These are phyloP conservation scores for Theileria orientalis DNA, from an alignment of 169 alveolate species.

Conservation along the genomic window DNA sequence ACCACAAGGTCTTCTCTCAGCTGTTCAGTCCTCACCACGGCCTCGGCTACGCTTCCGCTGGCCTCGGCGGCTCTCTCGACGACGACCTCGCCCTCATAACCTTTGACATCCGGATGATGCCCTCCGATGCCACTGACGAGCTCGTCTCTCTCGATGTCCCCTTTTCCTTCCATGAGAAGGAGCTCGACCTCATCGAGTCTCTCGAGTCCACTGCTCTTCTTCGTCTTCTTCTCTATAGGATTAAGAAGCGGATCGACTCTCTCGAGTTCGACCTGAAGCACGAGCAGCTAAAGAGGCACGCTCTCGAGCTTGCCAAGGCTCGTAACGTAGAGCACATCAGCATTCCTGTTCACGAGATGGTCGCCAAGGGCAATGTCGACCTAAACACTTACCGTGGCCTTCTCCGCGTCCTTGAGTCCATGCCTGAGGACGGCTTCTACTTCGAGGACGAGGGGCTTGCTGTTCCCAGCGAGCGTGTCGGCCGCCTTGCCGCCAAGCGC, in stretches of 20 bases:
- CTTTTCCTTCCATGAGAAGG: slow-evolving; percentile 40
- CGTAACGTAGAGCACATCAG: slow-evolving; percentile 11
- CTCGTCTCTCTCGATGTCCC: slow-evolving; percentile 50
- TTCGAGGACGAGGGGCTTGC: slow-evolving; percentile 55
- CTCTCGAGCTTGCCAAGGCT: slow-evolving; percentile 17
- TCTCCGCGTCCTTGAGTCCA: slow-evolving; percentile 18
- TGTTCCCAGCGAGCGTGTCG: slow-evolving; percentile 36
- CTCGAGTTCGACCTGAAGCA: slow-evolving; percentile 8
- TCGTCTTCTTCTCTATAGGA: slow-evolving; percentile 20
- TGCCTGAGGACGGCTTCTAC: slow-evolving; percentile 62
- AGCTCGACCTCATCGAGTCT: slow-evolving; percentile 27
- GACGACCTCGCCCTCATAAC: slow-evolving; percentile 26
- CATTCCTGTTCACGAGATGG: slow-evolving; percentile 25
- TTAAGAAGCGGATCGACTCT: slow-evolving; percentile 38
- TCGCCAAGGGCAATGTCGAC: slow-evolving; percentile 19
- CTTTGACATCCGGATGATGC: slow-evolving; percentile 50
- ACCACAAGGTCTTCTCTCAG: neutral
- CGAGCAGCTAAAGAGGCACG: slow-evolving; percentile 21
- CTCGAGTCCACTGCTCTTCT: slow-evolving; percentile 31
- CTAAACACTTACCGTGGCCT: slow-evolving; percentile 25
- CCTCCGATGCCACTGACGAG: slow-evolving; percentile 11
- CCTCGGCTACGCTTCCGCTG: neutral
- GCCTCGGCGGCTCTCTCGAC: slow-evolving; percentile 4
- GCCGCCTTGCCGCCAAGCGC: slow-evolving; percentile 34
- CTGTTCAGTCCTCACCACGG: neutral